These are phyloP conservation scores for Pythium dissotocum DNA, from an alignment of 352 stramenopile genomes.

Conservation along the genomic window DNA sequence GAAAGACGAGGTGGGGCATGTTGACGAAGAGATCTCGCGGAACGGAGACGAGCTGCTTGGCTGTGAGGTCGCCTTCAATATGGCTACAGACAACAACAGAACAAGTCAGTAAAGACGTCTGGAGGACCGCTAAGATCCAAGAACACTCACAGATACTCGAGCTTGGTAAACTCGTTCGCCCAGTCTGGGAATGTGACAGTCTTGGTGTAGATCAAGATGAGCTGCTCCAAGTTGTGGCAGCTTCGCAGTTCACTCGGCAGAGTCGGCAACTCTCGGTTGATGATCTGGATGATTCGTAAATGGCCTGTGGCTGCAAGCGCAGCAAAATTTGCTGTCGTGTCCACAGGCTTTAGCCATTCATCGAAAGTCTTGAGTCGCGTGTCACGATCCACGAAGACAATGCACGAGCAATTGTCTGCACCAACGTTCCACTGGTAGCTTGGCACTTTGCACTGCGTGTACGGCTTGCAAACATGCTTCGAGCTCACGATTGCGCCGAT, in stretches of 20 bases:
- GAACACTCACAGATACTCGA: constrained; percentile 25
- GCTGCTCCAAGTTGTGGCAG: constrained; percentile 3
- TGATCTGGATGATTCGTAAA: constrained; percentile 23
- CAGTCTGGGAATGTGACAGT: constrained; percentile 17
- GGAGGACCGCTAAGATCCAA: too few species aligned
- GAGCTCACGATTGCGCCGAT: constrained; percentile 15
- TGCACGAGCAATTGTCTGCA: constrained; percentile 21
- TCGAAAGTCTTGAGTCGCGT: not conserved
- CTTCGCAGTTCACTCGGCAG: constrained; percentile 13
- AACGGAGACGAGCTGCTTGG: constrained; percentile 2
- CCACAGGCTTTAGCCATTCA: constrained; percentile 15
- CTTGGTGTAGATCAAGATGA: constrained; percentile 33
- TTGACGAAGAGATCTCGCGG: constrained; percentile 11
- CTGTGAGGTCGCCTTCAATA: constrained; percentile 18
- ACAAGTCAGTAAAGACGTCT: too few species aligned
- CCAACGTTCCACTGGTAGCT: constrained; percentile 32
- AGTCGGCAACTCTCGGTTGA: constrained; percentile 16
- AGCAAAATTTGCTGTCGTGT: constrained; percentile 17
- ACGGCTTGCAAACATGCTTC: not conserved
- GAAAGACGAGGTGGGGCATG: constrained; percentile 19
- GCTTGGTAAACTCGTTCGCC: constrained; percentile 17
- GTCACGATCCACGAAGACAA: constrained; percentile 26
- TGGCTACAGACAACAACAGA: constrained; percentile 6
- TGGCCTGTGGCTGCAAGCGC: constrained; percentile 16
- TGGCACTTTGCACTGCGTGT: constrained; percentile 22